These are phyloP conservation scores for Asparagopsis taxiformis DNA, from an alignment of 31 red algal genomes.

Conservation along the genomic window DNA sequence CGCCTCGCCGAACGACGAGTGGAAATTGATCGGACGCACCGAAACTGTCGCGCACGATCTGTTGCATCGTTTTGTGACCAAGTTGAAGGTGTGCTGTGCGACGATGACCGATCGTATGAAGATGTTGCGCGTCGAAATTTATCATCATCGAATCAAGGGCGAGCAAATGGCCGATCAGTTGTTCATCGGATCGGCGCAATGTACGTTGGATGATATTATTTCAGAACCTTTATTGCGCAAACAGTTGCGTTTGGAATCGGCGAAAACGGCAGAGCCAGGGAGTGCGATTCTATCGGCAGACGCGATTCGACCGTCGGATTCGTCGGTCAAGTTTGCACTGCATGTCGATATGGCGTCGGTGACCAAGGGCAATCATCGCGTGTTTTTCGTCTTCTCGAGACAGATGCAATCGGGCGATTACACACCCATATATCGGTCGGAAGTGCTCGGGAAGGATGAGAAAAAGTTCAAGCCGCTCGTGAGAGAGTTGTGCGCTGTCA, in stretches of 20 bases:
- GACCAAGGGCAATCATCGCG: conserved; percentile 29
- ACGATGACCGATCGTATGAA: conserved; percentile 31
- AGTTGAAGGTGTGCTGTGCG: conserved; percentile 68
- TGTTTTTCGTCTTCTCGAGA: conserved; percentile 60
- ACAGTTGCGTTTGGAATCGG: conserved; percentile 10
- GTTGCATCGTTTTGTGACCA: conserved; percentile 54
- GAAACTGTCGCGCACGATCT: conserved; percentile 55
- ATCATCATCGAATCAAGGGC: conserved; percentile 24
- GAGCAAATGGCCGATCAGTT: conserved; percentile 39
- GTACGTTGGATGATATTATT: conserved; percentile 58
- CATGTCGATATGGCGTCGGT: conserved; percentile 39
- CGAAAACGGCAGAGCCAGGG: conserved; percentile 8
- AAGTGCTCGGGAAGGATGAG: conserved; percentile 33
- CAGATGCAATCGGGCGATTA: conserved; percentile 45
- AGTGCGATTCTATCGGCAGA: conserved; percentile 31
- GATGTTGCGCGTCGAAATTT: conserved; percentile 46
- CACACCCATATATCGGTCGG: conserved; percentile 61
- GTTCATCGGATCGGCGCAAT: conserved; percentile 47
- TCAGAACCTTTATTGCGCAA: conserved; percentile 43
- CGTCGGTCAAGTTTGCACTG: background rate
- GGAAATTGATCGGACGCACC: conserved; percentile 62
- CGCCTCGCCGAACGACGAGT: conserved; percentile 14
- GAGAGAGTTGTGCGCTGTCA: conserved; percentile 31
- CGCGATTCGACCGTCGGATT: conserved; percentile 28
- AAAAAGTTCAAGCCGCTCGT: conserved; percentile 20